A percentile compares a stretch with the other conserved stretches of the same genome.
Conservation (phyloP, 306 rosid genomes). For the Senna siamea region DNA sequence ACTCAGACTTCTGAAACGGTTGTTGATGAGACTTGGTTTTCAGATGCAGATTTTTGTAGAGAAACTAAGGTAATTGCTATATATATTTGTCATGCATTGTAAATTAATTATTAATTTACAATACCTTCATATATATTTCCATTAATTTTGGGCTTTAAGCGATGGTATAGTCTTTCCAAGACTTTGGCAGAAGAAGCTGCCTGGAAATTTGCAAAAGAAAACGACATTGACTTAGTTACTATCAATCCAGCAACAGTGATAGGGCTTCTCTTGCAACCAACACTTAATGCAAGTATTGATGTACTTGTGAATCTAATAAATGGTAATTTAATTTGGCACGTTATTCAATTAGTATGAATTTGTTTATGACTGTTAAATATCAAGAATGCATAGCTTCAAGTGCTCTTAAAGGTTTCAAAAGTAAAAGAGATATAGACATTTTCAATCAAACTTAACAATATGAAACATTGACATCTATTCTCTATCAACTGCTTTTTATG, state of each 20-base stretch:
- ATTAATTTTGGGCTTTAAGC: conserved; percentile 38
- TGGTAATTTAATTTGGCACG: conserved; percentile 44
- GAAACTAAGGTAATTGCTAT: conserved; percentile 37
- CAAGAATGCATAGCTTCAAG: too few relatives aligned
- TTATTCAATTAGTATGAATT: too few relatives aligned
- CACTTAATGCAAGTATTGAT: conserved; percentile 59
- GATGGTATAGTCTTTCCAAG: conserved; percentile 64
- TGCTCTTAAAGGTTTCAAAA: too few relatives aligned
- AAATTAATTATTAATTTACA: background rate
- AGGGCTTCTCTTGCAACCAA: conserved; percentile 73
- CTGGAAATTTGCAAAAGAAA: conserved; percentile 64
- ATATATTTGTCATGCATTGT: background rate
- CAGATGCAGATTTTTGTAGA: conserved; percentile 39
- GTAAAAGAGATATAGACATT: too few relatives aligned
- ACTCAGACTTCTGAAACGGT: background rate
- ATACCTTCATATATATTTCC: background rate
- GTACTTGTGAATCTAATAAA: conserved; percentile 51
- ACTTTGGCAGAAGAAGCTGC: conserved; percentile 71
- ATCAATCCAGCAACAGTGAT: conserved; percentile 64
- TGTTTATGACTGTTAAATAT: too few relatives aligned
- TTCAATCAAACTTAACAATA: too few relatives aligned
- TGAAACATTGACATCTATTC: too few relatives aligned
- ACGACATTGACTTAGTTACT: conserved; percentile 61
- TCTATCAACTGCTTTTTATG: too few relatives aligned
- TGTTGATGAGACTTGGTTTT: conserved; percentile 27